phyloP scores from a whole-genome alignment of 106 monocot genomes.

The Allium sativum region DNA sequence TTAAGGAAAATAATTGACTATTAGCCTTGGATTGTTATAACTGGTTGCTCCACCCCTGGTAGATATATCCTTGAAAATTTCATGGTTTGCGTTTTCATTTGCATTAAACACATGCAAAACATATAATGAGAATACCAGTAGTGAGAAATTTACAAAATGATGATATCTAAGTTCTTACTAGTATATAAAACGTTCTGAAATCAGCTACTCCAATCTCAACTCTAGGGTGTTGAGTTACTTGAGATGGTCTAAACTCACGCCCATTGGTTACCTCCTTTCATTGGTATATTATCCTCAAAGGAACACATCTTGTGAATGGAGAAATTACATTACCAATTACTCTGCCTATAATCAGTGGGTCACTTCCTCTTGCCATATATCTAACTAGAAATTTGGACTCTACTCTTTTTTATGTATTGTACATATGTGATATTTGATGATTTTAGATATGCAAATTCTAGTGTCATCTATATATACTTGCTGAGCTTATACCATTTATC shows the following conservation, averaged over 20 bases:
- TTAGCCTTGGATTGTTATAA: no score
- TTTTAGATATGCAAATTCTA: slow-evolving; percentile 2
- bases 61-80: no score
- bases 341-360: slow-evolving; percentile 40
- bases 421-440: background rate
- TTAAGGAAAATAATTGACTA: no score
- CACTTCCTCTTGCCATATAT: slow-evolving; percentile 32
- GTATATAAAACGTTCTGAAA: slow-evolving; percentile 58
- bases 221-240: slow-evolving; percentile 40
- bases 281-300: slow-evolving; percentile 24
- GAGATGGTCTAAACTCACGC: slow-evolving; percentile 60
- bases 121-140: no score
- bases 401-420: background rate
- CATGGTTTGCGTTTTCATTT: no score
- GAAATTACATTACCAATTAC: slow-evolving; percentile 43
- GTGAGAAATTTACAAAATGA: no score
- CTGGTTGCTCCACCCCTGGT: no score
- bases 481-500: background rate
- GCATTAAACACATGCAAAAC: no score
- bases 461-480: background rate
- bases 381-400: background rate
- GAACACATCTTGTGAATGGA: slow-evolving; percentile 16
- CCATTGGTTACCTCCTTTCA: slow-evolving; percentile 48
- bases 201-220: slow-evolving; percentile 53
- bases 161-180: slow-evolving; percentile 25